These are phyloP conservation scores for Pseudogymnoascus sp. DNA, from an alignment of 2,329 filamentous ascomycete species.

Conservation along the genomic window DNA sequence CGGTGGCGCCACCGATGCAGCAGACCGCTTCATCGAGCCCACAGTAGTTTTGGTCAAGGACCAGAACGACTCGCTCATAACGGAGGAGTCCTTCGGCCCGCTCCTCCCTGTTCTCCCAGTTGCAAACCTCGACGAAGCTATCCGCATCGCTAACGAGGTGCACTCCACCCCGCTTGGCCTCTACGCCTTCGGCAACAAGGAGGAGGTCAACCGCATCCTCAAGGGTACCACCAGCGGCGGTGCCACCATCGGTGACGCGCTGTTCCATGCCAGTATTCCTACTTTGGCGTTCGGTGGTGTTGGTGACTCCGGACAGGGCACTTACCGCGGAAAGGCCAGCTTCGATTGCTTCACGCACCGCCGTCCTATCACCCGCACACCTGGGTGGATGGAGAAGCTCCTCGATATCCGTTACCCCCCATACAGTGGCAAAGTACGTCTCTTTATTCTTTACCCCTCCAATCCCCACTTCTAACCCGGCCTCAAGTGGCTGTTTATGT, in stretches of 20 bases:
- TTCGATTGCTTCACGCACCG: slow-evolving; percentile 62
- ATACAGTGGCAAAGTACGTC: slow-evolving; percentile 33
- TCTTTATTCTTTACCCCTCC: not conserved
- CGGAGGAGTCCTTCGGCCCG: slow-evolving; percentile 88
- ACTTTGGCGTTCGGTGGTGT: slow-evolving; percentile 77
- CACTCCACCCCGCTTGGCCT: slow-evolving; percentile 77
- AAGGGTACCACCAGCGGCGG: slow-evolving; percentile 57
- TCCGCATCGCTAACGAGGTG: slow-evolving; percentile 69
- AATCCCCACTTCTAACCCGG: not conserved
- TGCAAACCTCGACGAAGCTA: slow-evolving; percentile 74
- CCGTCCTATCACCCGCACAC: slow-evolving; percentile 50
- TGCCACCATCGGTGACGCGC: slow-evolving; percentile 56
- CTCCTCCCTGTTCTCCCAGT: slow-evolving; percentile 75
- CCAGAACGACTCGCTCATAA: slow-evolving; percentile 66
- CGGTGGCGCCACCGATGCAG: slow-evolving; percentile 75
- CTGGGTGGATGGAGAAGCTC: slow-evolving; percentile 58
- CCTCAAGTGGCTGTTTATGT: not conserved
- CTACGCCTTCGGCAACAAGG: slow-evolving; percentile 76
- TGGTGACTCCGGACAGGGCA: slow-evolving; percentile 66
- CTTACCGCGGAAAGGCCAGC: slow-evolving; percentile 68
- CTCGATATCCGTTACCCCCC: slow-evolving; percentile 62
- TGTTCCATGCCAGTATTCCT: slow-evolving; percentile 61
- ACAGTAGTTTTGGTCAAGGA: slow-evolving; percentile 82
- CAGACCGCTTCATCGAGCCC: slow-evolving; percentile 76
- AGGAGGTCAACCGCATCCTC: slow-evolving; percentile 62